phyloP scores from a whole-genome alignment of 192 early-diverging fungal species.

The Dimargaris verticillata region DNA sequence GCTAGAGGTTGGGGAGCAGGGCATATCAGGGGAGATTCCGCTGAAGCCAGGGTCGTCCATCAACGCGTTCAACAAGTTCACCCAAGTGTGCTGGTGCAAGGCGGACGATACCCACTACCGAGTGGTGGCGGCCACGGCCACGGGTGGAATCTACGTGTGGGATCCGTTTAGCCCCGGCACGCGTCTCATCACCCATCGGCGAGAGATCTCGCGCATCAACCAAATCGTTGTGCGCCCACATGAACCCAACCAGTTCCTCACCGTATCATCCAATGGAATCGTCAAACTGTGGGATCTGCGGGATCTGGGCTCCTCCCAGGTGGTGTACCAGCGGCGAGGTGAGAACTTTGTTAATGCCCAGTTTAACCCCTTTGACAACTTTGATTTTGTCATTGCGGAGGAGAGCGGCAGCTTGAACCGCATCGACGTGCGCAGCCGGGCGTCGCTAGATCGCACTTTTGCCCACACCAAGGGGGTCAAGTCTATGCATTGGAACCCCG shows the following conservation, averaged over 20 bases:
- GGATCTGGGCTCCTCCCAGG: not conserved
- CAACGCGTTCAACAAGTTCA: slow-evolving; percentile 8
- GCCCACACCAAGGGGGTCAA: slow-evolving; percentile 13
- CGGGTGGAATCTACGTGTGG: slow-evolving; percentile 4
- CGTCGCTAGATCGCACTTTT: slow-evolving; percentile 3
- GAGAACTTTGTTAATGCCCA: not conserved
- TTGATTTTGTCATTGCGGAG: slow-evolving; percentile 4
- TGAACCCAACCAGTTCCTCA: slow-evolving; percentile 7
- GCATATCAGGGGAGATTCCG: not conserved
- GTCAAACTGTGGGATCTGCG: slow-evolving; percentile 8
- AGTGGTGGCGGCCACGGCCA: slow-evolving; percentile 5
- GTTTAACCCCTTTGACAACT: slow-evolving; percentile 2
- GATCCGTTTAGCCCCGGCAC: not conserved
- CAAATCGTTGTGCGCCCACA: not conserved
- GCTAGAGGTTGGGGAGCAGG: not conserved
- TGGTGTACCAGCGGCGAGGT: not conserved
- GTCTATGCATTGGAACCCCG: slow-evolving; percentile 27
- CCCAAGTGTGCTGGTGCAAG: slow-evolving; percentile 9
- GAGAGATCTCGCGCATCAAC: slow-evolving; percentile 4
- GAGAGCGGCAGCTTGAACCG: slow-evolving; percentile 1
- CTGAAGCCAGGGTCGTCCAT: not conserved
- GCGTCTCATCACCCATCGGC: not conserved
- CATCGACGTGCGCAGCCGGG: not conserved
- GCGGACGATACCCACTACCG: not conserved
- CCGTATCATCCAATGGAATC: not conserved